Evolutionary conservation across 768 basidiomycete genomes (phyloP).

Genomic region (Psilocybe sp.): DNA sequence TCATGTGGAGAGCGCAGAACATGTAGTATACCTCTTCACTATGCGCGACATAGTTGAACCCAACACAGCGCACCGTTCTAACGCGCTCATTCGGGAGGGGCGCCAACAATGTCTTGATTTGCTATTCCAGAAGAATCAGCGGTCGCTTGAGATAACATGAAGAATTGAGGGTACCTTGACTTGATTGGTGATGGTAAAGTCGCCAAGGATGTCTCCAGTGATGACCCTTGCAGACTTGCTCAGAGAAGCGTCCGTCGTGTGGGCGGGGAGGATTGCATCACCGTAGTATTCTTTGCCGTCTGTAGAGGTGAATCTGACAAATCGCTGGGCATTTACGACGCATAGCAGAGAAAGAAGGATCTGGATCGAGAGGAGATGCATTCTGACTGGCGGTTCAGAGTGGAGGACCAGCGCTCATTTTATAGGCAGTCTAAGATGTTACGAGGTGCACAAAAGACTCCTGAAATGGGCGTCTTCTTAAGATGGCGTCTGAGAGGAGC

Average conservation of each 20-base stretch:
- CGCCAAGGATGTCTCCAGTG: slow-evolving; percentile 32
- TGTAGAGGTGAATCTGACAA: slow-evolving; percentile 37
- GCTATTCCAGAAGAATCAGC: slow-evolving; percentile 14
- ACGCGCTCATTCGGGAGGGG: slow-evolving; percentile 31
- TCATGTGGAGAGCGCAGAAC: background rate
- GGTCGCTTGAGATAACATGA: background rate
- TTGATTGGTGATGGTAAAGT: slow-evolving; percentile 31
- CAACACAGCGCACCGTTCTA: slow-evolving; percentile 34
- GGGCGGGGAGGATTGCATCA: slow-evolving; percentile 33
- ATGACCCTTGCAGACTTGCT: slow-evolving; percentile 30
- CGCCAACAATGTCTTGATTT: slow-evolving; percentile 29
- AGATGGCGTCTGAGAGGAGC: too few relatives aligned
- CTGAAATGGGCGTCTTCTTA: too few relatives aligned
- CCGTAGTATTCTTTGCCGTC: slow-evolving; percentile 34
- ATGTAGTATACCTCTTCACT: slow-evolving; percentile 24
- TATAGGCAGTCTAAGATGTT: too few relatives aligned
- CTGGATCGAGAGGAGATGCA: slow-evolving; percentile 8
- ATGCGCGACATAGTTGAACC: slow-evolving; percentile 33
- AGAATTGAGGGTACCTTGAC: slow-evolving; percentile 24
- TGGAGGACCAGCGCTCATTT: background rate
- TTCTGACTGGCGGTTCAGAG: background rate
- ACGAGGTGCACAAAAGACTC: too few relatives aligned
- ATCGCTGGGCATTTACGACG: slow-evolving; percentile 26
- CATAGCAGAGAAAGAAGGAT: slow-evolving; percentile 6
- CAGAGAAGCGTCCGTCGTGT: slow-evolving; percentile 28